Evolutionary conservation across 495 filamentous ascomycete species (phyloP).

Genomic region (Lophium mytilinum): DNA sequence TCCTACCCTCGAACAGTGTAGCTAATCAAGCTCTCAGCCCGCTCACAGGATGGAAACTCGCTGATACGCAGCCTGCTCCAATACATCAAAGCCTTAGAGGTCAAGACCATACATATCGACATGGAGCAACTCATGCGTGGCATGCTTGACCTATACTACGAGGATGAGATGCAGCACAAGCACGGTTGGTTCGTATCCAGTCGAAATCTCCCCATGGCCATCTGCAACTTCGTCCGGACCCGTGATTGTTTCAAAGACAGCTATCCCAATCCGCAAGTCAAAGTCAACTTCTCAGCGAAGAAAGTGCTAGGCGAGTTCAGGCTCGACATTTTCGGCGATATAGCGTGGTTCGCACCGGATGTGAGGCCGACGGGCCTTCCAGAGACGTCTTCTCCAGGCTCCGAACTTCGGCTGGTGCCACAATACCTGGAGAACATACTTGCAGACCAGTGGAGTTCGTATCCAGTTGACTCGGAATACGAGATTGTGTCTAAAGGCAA

Average conservation of each 20-base stretch:
- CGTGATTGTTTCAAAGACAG: slow-evolving; percentile 19
- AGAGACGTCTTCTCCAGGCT: not conserved
- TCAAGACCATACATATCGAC: slow-evolving; percentile 4
- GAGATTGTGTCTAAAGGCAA: not conserved
- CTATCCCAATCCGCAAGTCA: not conserved
- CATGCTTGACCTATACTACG: slow-evolving; percentile 8
- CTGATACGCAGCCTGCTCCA: not conserved
- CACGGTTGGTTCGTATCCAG: slow-evolving; percentile 9
- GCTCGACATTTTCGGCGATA: slow-evolving; percentile 6
- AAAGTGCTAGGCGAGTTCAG: not conserved
- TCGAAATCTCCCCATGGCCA: slow-evolving; percentile 2
- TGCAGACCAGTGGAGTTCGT: not conserved
- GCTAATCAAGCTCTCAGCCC: too few species aligned
- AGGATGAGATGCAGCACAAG: not conserved
- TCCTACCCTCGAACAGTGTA: too few species aligned
- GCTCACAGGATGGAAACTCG: not conserved
- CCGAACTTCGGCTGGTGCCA: slow-evolving; percentile 11
- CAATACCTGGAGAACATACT: not conserved
- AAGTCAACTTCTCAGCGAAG: slow-evolving; percentile 1
- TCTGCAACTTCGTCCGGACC: slow-evolving; percentile 17
- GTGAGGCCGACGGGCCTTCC: slow-evolving; percentile 2
- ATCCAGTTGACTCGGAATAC: not conserved
- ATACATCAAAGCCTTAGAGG: not conserved
- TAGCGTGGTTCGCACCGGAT: slow-evolving; percentile 8
- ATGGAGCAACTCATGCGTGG: slow-evolving; percentile 1